Conservation (phyloP, 805 yeast genomes). For the Wickerhamomyces strasburgensis region DNA sequence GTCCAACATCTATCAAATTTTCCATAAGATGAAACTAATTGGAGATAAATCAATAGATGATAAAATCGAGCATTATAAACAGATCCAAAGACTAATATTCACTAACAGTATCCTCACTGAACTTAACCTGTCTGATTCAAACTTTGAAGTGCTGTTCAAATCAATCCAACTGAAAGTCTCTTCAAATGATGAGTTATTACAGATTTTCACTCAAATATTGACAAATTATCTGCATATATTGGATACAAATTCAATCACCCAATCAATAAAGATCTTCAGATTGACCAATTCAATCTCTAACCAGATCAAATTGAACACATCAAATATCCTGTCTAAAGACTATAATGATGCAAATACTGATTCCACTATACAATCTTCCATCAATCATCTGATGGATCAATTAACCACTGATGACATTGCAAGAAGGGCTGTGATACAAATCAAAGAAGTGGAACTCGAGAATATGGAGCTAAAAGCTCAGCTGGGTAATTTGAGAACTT, state of each 20-base stretch:
- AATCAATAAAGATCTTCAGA: constrained; percentile 43
- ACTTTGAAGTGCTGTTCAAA: constrained; percentile 11
- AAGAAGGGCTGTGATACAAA: constrained; percentile 51
- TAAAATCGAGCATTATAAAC: constrained; percentile 20
- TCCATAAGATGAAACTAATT: constrained; percentile 34
- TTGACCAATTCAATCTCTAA: constrained; percentile 44
- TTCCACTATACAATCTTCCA: constrained; percentile 56
- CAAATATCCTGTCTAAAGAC: constrained; percentile 35
- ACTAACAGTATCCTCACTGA: constrained; percentile 18
- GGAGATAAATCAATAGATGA: constrained; percentile 32
- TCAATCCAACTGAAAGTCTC: constrained; percentile 27
- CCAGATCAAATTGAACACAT: constrained; percentile 25
- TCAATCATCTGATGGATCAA: constrained; percentile 56
- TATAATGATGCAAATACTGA: constrained; percentile 37
- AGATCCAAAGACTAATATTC: constrained; percentile 11
- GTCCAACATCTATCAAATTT: constrained; percentile 31
- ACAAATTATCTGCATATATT: constrained; percentile 50
- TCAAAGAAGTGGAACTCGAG: constrained; percentile 36
- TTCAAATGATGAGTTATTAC: constrained; percentile 51
- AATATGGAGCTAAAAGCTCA: constrained; percentile 36
- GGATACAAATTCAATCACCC: constrained; percentile 40
- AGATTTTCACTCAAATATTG: constrained; percentile 53
- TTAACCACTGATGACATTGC: constrained; percentile 77
- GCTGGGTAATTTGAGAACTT: constrained; percentile 11
- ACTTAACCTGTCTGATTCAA: constrained; percentile 23